These are phyloP conservation scores for Septoria petroselini DNA, from an alignment of 2,329 filamentous ascomycete species.

Conservation along the genomic window DNA sequence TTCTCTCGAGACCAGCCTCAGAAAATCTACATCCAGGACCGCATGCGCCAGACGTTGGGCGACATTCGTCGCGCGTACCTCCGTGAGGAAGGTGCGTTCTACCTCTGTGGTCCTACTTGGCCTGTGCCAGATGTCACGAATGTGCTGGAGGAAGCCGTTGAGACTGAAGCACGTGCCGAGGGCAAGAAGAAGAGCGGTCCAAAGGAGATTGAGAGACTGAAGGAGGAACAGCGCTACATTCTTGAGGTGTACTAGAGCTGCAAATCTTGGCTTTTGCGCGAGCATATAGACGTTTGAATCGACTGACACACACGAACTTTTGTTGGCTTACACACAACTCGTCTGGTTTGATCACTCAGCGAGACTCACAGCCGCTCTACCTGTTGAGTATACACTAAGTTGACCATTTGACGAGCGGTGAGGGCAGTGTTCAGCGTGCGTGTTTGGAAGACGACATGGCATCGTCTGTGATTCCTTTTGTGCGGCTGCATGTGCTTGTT, in stretches of 20 bases:
- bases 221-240: constrained; percentile 92
- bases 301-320: background rate
- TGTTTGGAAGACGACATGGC: no score
- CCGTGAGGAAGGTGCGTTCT: constrained; percentile 84
- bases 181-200: constrained; percentile 31
- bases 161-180: constrained; percentile 63
- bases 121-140: constrained; percentile 94
- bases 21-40: constrained; percentile 99
- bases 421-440: no score
- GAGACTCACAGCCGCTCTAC: no score
- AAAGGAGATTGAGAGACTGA: constrained; percentile 93
- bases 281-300: background rate
- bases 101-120: constrained; percentile 97
- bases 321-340: no score
- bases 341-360: no score
- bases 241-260: constrained; percentile 81
- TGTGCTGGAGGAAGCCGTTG: constrained; percentile 90
- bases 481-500: no score
- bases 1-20: constrained; percentile 96
- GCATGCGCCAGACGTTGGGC: constrained; percentile 82
- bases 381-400: no score
- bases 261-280: background rate
- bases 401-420: no score
- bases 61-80: constrained; percentile 87
- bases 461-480: no score